Conservation (phyloP, 495 filamentous ascomycete genomes). For the Trichocladium antarcticum region DNA sequence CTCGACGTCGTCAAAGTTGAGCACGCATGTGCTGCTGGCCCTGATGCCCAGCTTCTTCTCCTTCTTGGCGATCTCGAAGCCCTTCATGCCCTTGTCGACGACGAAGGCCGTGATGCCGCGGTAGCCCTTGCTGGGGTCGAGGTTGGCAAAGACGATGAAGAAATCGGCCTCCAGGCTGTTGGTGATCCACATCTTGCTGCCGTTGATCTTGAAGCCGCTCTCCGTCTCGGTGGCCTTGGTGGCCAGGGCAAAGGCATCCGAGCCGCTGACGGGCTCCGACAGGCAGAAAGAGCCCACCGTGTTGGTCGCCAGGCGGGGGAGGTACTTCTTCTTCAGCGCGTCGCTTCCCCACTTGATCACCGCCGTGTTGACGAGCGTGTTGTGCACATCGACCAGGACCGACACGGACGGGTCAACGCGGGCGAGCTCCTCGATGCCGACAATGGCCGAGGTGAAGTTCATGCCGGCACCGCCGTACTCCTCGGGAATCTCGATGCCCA, state of each 20-base stretch:
- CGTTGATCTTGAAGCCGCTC: slow-evolving; percentile 74
- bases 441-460: slow-evolving; percentile 95
- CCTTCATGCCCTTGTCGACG: slow-evolving; percentile 77
- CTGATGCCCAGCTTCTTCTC: slow-evolving; percentile 98
- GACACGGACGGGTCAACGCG: slow-evolving; percentile 90
- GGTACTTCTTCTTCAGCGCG: slow-evolving; percentile 66
- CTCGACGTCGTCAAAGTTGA: slow-evolving; percentile 96
- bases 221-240: slow-evolving; percentile 69
- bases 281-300: slow-evolving; percentile 95
- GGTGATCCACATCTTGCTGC: slow-evolving; percentile 99
- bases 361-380: slow-evolving; percentile 92
- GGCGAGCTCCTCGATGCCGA: slow-evolving; percentile 94
- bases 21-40: slow-evolving; percentile 88
- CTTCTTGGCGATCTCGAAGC: slow-evolving; percentile 96
- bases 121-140: slow-evolving; percentile 79
- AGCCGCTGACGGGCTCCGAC: slow-evolving; percentile 85
- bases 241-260: slow-evolving; percentile 89
- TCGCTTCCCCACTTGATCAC: slow-evolving; percentile 74
- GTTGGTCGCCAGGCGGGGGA: slow-evolving; percentile 77
- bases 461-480: slow-evolving; percentile 93
- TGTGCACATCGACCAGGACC: slow-evolving; percentile 91
- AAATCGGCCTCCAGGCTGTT: slow-evolving; percentile 87
- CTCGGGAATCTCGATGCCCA: slow-evolving; percentile 96
- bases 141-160: slow-evolving; percentile 96
- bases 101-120: slow-evolving; percentile 95